phyloP scores from a whole-genome alignment of 768 basidiomycete species.

The Dictyophora rubrovolvata region DNA sequence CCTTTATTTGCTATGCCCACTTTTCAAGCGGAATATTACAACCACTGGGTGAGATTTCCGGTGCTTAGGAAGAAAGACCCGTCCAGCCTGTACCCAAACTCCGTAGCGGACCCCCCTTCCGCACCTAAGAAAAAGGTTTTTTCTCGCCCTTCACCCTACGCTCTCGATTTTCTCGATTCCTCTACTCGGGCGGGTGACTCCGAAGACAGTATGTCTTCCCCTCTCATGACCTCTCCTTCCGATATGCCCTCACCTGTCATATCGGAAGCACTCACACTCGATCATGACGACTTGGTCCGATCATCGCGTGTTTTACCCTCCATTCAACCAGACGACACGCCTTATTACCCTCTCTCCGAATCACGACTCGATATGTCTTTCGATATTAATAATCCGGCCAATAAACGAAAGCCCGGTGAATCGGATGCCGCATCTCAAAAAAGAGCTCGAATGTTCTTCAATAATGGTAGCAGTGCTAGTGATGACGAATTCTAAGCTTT shows the following conservation, averaged over 20 bases:
- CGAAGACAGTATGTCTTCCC: background rate
- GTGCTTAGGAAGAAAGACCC: background rate
- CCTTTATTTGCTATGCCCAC: slow-evolving; percentile 29
- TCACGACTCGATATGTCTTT: slow-evolving; percentile 6
- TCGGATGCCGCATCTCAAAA: background rate
- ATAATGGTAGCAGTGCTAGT: background rate
- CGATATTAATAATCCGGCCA: background rate
- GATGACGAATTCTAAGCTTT: background rate
- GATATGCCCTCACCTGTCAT: background rate
- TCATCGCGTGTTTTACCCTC: background rate
- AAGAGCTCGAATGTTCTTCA: background rate
- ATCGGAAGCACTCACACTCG: background rate
- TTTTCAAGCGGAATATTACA: slow-evolving; percentile 25
- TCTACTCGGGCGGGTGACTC: background rate
- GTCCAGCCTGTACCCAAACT: background rate
- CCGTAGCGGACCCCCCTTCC: slow-evolving; percentile 1
- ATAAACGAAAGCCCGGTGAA: slow-evolving; percentile 6
- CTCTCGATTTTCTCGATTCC: background rate
- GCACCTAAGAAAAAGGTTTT: background rate
- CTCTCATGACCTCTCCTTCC: background rate
- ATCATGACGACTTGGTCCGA: background rate
- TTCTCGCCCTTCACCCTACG: background rate
- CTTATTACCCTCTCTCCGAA: slow-evolving; percentile 9
- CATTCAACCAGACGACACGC: background rate
- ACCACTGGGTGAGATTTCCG: background rate